Evolutionary conservation across 1,139 yeast species (phyloP).

Genomic region (Magnusiomyces ingens): DNA sequence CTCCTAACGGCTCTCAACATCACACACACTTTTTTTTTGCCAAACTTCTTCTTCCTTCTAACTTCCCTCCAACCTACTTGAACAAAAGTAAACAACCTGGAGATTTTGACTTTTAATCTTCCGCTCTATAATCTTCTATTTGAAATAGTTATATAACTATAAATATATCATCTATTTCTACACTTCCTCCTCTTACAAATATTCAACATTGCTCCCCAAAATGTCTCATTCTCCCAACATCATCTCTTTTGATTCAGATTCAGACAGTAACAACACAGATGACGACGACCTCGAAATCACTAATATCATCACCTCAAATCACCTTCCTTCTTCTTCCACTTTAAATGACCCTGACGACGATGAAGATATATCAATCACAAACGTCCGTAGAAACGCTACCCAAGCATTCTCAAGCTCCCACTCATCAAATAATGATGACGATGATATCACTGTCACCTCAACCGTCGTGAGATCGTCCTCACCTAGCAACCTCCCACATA

Average conservation of each 20-base stretch:
- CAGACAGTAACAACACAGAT: background rate
- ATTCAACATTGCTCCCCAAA: background rate
- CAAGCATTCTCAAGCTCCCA: background rate
- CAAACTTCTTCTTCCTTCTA: too few species aligned
- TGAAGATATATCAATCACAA: background rate
- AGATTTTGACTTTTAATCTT: too few species aligned
- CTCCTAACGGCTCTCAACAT: too few species aligned
- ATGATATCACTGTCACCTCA: background rate
- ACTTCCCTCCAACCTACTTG: too few species aligned
- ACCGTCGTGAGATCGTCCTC: background rate
- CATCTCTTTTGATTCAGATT: background rate
- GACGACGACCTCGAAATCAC: background rate
- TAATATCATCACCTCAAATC: background rate
- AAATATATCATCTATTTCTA: background rate
- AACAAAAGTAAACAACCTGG: too few species aligned
- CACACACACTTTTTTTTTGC: too few species aligned
- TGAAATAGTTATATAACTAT: too few species aligned
- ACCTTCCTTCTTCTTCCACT: background rate
- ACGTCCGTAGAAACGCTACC: background rate
- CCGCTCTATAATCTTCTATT: too few species aligned
- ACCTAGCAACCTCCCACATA: background rate
- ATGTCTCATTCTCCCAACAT: background rate
- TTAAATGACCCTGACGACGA: background rate
- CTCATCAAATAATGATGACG: conserved; percentile 3
- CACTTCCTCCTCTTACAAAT: background rate